phyloP scores from a whole-genome alignment of 768 basidiomycete genomes.

The Rhizopogon sp. region DNA sequence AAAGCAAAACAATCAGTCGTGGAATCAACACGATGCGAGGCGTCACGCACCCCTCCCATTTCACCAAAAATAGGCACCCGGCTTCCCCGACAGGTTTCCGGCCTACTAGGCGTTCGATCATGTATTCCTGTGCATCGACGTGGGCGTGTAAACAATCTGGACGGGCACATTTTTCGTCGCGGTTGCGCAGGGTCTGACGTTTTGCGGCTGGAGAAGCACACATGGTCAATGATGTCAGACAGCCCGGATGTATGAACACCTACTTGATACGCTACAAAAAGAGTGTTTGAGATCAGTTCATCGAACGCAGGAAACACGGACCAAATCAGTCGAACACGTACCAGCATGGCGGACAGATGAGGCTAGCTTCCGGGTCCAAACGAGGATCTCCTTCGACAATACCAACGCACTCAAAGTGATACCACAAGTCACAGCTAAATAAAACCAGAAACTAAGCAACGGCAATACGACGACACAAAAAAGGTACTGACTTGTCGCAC shows the following conservation, averaged over 20 bases:
- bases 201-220: conserved; percentile 9
- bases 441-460: not conserved
- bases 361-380: conserved; percentile 23
- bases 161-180: conserved; percentile 15
- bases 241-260: conserved; percentile 9
- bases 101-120: conserved; percentile 23
- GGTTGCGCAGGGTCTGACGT: conserved; percentile 8
- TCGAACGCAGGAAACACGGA: not conserved
- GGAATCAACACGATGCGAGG: not conserved
- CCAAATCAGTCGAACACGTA: conserved; percentile 7
- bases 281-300: not conserved
- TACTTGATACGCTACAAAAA: not conserved
- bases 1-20: conserved; percentile 9
- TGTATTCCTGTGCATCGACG: conserved; percentile 10
- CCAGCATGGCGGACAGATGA: conserved; percentile 40
- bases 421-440: conserved; percentile 40
- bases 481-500: conserved; percentile 27
- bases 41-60: conserved; percentile 19
- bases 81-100: conserved; percentile 13
- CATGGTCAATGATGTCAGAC: not conserved
- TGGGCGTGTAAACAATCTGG: conserved; percentile 16
- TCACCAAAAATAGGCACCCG: conserved; percentile 22
- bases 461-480: conserved; percentile 10
- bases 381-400: conserved; percentile 32
- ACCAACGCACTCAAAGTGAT: conserved; percentile 48